Percentiles rank a stretch among this genome's conserved stretches.
Conservation (phyloP, 2,329 filamentous ascomycete genomes). For the Ophiostoma quercus region DNA sequence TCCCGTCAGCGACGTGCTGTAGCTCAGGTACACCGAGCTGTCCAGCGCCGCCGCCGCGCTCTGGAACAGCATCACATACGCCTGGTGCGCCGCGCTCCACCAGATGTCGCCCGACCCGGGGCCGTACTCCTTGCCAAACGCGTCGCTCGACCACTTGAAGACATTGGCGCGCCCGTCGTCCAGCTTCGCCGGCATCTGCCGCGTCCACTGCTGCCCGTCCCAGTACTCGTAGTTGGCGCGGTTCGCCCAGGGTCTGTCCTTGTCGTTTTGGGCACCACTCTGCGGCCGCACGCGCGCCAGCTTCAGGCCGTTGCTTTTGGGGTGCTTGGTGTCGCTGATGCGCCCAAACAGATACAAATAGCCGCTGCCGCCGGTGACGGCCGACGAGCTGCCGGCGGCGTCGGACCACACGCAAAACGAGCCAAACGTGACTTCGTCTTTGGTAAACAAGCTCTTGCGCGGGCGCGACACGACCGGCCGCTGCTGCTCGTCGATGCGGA, state of each 20-base stretch:
- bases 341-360: slow-evolving; percentile 28
- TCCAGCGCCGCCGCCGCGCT: slow-evolving; percentile 26
- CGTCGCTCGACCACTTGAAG: slow-evolving; percentile 22
- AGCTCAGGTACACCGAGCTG: slow-evolving; percentile 22
- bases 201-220: slow-evolving; percentile 24
- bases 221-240: slow-evolving; percentile 25
- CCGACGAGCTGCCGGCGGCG: slow-evolving; percentile 6
- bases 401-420: slow-evolving; percentile 23
- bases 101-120: slow-evolving; percentile 26
- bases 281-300: slow-evolving; percentile 25
- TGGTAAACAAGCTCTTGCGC: slow-evolving; percentile 20
- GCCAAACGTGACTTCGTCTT: slow-evolving; percentile 25
- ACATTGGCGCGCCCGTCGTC: slow-evolving; percentile 26
- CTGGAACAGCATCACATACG: slow-evolving; percentile 27
- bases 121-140: slow-evolving; percentile 27
- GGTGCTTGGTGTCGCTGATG: slow-evolving; percentile 21
- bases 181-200: slow-evolving; percentile 20
- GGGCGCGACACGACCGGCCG: slow-evolving; percentile 21
- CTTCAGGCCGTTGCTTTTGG: slow-evolving; percentile 27
- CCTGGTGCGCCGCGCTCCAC: slow-evolving; percentile 25
- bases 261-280: slow-evolving; percentile 3
- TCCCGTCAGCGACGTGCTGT: slow-evolving; percentile 24
- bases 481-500: slow-evolving; percentile 20
- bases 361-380: slow-evolving; percentile 9
- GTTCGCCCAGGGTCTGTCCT: slow-evolving; percentile 7